phyloP scores from a whole-genome alignment of 148 eudicot genomes.

The Vaccinium corymbosum region DNA sequence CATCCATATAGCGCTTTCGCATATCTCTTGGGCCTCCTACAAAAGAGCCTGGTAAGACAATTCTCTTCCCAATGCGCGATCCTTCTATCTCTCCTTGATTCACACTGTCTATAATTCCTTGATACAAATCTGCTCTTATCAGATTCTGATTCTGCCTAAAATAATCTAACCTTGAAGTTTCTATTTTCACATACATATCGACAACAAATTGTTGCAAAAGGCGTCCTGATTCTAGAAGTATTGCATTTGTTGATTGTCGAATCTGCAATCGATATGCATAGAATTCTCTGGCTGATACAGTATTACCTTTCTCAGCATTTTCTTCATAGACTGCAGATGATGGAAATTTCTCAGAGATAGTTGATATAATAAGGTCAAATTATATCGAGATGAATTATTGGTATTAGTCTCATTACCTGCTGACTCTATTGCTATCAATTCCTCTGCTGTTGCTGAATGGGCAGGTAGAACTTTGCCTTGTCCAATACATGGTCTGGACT shows the following conservation, averaged over 20 bases:
- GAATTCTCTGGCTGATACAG: background rate
- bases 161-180: background rate
- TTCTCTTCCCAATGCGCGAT: too few species aligned
- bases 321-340: background rate
- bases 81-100: too few species aligned
- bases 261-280: background rate
- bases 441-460: background rate
- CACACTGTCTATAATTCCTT: too few species aligned
- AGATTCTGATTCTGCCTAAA: background rate
- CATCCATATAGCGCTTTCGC: too few species aligned
- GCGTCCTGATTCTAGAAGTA: background rate
- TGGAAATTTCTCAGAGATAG: too few species aligned
- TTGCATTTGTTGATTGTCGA: background rate
- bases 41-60: too few species aligned
- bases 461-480: too few species aligned
- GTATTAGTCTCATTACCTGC: background rate
- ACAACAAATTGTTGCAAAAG: background rate
- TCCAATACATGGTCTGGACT: too few species aligned
- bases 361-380: too few species aligned
- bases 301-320: fast-evolving
- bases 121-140: too few species aligned
- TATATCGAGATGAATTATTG: background rate
- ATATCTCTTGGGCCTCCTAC: too few species aligned
- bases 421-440: background rate
- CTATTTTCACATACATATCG: conserved; percentile 8